Evolutionary conservation across 768 basidiomycete species (phyloP).

Genomic region (Cystoderma amianthinum): DNA sequence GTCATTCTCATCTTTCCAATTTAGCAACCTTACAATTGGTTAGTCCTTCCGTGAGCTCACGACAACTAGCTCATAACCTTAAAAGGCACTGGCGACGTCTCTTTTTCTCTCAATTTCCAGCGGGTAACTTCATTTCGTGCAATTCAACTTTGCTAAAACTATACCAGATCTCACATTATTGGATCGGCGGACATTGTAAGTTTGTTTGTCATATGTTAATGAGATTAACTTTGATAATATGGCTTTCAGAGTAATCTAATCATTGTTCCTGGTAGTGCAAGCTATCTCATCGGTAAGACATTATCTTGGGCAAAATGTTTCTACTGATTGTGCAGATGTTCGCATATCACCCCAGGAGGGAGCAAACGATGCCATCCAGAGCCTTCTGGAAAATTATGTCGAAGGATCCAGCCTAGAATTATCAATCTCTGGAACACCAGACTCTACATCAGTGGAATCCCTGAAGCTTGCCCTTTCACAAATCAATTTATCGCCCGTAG

Average conservation of each 20-base stretch:
- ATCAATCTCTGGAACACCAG: constrained; percentile 45
- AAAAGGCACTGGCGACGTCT: constrained; percentile 54
- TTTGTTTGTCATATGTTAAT: neutral
- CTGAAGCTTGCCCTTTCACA: constrained; percentile 54
- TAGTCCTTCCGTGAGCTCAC: constrained; percentile 6
- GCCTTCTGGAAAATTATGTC: constrained; percentile 61
- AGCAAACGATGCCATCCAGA: constrained; percentile 44
- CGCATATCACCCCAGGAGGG: constrained; percentile 52
- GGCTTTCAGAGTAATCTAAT: constrained; percentile 39
- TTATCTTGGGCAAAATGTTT: neutral
- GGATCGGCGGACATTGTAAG: constrained; percentile 53
- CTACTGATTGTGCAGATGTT: constrained; percentile 33
- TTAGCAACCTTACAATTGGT: constrained; percentile 39
- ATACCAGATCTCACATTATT: constrained; percentile 38
- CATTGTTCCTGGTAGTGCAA: constrained; percentile 50
- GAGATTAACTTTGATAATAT: constrained; percentile 5
- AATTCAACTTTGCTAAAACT: neutral
- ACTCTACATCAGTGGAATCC: constrained; percentile 54
- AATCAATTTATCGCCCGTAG: constrained; percentile 52
- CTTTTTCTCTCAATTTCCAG: constrained; percentile 53
- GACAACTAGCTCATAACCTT: constrained; percentile 18
- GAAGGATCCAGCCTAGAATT: constrained; percentile 53
- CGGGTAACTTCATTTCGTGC: constrained; percentile 17
- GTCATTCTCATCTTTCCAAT: constrained; percentile 11
- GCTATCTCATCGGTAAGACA: constrained; percentile 45